Base-by-base conservation (phyloP, 2,329 filamentous ascomycete species). In the Incumbomyces lentus region DNA sequence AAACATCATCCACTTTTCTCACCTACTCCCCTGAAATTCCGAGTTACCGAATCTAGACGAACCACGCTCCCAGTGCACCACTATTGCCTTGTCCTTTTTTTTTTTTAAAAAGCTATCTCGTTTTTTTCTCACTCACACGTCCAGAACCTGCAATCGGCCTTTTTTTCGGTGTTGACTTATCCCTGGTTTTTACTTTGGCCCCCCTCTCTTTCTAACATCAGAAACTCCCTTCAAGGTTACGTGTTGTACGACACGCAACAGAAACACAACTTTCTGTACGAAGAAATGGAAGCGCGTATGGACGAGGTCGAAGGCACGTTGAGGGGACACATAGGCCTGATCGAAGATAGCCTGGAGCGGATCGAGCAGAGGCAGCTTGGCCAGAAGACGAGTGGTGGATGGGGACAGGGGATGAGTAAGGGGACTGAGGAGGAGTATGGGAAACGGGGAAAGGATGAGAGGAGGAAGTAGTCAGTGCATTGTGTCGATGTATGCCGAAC, bases 291-390 rank as follows among this genome's bases (percentile, higher is more conserved):
- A 58, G 68, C 70, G 2, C 64, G 68, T 8, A 62, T 70, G 52
- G 68, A 72, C 43, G 68, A 71, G 46, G 60, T 72, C 2, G 69
- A 72, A 52, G 68, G 69, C 6, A 72, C 68, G 12, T 49, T 72
- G 31, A 53, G 68, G 47, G 68, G 68, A 2, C 69, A 72, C 47
- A 70, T 71, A 48, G 68, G 68, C 1, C 41, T 71, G 14, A 72
- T 72, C 35, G 68, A 73, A 50, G 69, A 71, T 31, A 59, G 64
- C 5, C 51, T 71, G 17, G 67, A 71, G 49, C 55, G 67, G 4
- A 52, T 72, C n/a, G 69, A 73, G 51, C 63, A 64, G 18, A 67
- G 49, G 54, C 60, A 37, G 62, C 61, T 47, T 58, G 64, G 30
- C 55, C 63, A 53, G 67, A 66, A 53, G 58, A 62, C 58, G 67